Conservation (phyloP, 176 grass and related monocot genomes). For the Triticum urartu region DNA sequence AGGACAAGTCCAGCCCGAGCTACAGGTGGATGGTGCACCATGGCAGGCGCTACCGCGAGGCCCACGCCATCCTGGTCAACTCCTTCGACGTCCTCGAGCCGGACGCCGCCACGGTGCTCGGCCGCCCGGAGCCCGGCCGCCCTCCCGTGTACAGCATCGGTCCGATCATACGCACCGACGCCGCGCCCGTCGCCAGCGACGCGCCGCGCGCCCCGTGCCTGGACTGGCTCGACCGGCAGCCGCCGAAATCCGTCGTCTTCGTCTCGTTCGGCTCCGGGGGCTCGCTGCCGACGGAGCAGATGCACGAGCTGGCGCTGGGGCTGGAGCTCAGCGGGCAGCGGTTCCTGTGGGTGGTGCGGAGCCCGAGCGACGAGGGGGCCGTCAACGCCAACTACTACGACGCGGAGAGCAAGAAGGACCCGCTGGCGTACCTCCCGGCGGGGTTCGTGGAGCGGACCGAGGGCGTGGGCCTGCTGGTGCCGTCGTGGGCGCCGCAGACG, state of each 20-base stretch:
- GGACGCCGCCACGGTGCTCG: not conserved
- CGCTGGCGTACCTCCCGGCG: not conserved
- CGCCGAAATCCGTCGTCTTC: conserved; percentile 42
- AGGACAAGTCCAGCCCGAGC: not conserved
- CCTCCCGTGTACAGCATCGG: not conserved
- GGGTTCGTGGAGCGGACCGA: not conserved
- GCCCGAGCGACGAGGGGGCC: not conserved
- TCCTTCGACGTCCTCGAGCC: not conserved
- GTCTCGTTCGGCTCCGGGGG: conserved; percentile 63
- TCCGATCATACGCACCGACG: not conserved
- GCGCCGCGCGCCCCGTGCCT: conserved; percentile 32
- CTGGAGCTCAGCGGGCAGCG: conserved; percentile 47
- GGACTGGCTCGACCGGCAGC: conserved; percentile 62
- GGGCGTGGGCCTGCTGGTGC: not conserved
- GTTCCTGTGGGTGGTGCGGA: not conserved
- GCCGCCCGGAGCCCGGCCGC: not conserved
- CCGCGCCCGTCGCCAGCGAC: not conserved
- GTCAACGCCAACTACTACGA: not conserved
- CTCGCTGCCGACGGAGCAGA: conserved; percentile 14
- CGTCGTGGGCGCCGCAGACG: not conserved
- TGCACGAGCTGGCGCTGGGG: conserved; percentile 53
- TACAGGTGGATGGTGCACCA: not conserved
- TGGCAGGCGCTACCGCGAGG: not conserved
- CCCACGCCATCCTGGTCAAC: not conserved
- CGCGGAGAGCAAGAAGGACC: not conserved